Evolutionary conservation across 164 flowering plant species (phyloP), one percentile per base, ranked within the genome.

Genomic region (Brasenia schreberi): DNA sequence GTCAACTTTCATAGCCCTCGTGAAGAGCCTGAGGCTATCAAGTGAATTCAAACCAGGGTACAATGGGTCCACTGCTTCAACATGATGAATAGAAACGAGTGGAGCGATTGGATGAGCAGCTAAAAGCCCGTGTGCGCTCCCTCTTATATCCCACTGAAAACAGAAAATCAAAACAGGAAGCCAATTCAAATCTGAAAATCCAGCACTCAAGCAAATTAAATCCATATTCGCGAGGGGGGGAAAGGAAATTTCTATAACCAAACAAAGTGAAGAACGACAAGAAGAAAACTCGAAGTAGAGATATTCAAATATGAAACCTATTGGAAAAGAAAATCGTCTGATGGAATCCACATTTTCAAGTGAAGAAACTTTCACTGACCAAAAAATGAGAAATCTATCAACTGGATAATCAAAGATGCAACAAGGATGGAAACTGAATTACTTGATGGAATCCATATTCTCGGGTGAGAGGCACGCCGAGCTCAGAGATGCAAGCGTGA

Each of bases 391-490:
- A 33, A 33, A 33, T 1, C 10, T 49, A 5, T 49, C 56, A 14
- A 33, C 16, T 49, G 16, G 9, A 53, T 18, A 65, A 14, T 19
- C 19, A 14, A 19, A 5, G 52, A 53, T 4, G 14, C 12, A 49
- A 65, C n/a, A 6, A 52, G 5, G 63, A n/a, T 23, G 27, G 33
- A 33, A 67, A 5, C 0, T 14, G 12, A 69, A 63, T n/a, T 61
- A 83, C 90, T 85, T 85, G 90, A 71, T 85, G 90, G 69, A 84
- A 85, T 10, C 90, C 87, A 49, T 19, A 75, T 65, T 85, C 90
- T 64, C 77, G 76, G 6, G 83, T 77, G 44, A 85, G 70, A 39
- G 90, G 87, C 64, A 85, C 67, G 3, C 90, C 90, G 1, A 83
- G 74, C 69, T 85, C 90, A 0, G 87, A 70, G 63, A 85, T 83